Conservation (phyloP, 805 yeast species). For the Pichia paraexigua region DNA sequence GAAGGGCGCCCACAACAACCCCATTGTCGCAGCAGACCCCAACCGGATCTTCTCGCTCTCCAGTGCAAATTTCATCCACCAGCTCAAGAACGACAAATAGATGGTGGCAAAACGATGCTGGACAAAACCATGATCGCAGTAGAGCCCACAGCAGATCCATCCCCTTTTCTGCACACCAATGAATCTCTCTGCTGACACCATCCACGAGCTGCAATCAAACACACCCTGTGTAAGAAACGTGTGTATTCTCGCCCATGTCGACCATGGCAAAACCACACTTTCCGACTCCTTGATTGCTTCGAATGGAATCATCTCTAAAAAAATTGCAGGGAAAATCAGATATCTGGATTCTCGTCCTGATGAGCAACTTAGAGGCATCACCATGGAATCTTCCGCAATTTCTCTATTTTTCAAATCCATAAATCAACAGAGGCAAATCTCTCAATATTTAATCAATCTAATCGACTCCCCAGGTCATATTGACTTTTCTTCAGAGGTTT, state of each 20-base stretch:
- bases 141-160: too few relatives aligned
- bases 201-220: constrained; percentile 59
- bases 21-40: neutral
- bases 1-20: too few relatives aligned
- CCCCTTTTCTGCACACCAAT: neutral
- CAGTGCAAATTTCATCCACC: constrained; percentile 3
- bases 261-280: constrained; percentile 94
- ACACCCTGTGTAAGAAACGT: constrained; percentile 74
- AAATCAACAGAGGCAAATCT: constrained; percentile 31
- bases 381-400: constrained; percentile 96
- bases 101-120: too few relatives aligned
- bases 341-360: constrained; percentile 91
- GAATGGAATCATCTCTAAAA: constrained; percentile 90
- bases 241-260: constrained; percentile 96
- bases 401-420: constrained; percentile 81
- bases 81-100: neutral
- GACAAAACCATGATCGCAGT: too few relatives aligned
- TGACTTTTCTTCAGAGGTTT: constrained; percentile 93
- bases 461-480: constrained; percentile 99
- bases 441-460: constrained; percentile 79
- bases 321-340: constrained; percentile 92
- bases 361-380: constrained; percentile 92
- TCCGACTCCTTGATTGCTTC: constrained; percentile 90
- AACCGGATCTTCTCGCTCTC: constrained; percentile 6
- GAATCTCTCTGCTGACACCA: constrained; percentile 20